Base-by-base conservation (phyloP, 2,329 filamentous ascomycete species). In the Dactylonectria estremocensis region DNA sequence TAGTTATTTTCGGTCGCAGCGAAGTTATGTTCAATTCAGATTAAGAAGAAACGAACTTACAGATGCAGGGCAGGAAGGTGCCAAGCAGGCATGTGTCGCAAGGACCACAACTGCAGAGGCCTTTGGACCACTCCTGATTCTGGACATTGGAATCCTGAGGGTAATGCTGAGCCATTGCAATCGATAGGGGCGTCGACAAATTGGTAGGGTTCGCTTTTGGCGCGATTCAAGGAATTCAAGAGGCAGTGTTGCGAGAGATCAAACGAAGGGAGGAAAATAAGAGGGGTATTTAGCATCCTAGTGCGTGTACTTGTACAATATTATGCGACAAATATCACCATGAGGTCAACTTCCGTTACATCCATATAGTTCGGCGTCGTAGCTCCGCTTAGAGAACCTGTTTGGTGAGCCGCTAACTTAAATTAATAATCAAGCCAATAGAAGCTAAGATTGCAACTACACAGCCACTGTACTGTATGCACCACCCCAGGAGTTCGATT, bases 41-140 rank as follows among this genome's bases (percentile, higher is more conserved):
- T 8, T 5, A 3, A 24, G 22, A 40, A 54, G 18, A 2, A n/a
- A 31, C 24, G 24, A 22, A 82, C 83, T 54, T 77, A 86, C 84
- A 75, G 24, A 86, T 70, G 67, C 84, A 86, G 13, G 84, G 84
- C 60, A 83, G 72, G 57, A 77, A 85, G 43, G 77, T 78, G 52
- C 77, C 79, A 28, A 85, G 73, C 52, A 82, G 69, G 68, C 83
- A 85, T 58, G 74, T 78, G 37, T 75, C 77, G 71, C 79, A 79
- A 18, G 83, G 83, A 18, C 76, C 77, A 78, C 84, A 86, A 73
- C 79, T 72, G 73, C 79, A 81, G 56, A 86, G 77, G 67, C 73
- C 72, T 65, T 72, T 76, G 66, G 80, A 69, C 83, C 82, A 85
- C 64, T 81, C 75, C 55, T 79, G 76, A 64, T 74, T 68, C 56